Evolutionary conservation across 352 stramenopile species (phyloP), one percentile per base, ranked within the genome.

Genomic region (Pythium periplocum): DNA sequence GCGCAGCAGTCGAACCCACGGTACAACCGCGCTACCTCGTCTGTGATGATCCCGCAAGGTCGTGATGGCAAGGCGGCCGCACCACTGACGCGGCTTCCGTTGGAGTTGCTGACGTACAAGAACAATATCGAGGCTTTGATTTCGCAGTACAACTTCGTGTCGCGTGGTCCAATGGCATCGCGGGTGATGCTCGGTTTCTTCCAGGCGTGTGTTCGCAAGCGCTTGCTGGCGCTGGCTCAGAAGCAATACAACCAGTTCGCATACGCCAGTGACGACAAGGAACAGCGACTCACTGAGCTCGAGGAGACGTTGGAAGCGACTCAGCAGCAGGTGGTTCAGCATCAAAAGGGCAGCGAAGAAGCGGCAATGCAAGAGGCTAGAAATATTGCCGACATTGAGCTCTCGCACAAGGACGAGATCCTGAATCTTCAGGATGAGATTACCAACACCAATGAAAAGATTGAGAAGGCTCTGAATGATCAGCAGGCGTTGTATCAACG

Each of bases 121-220:
- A 86, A 69, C 55, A 90, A 90, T 37, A 39, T 90, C 3, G 80
- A 90, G 43, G 80, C 80, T 7, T 79, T 90, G 71, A 62, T 87
- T 9, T 90, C 80, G 2, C 80, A 90, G 53, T 90, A 88, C 61
- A 75, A 86, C 47, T 90, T 90, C 38, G 61, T 90, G 10, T 70
- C 80, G 9, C 77, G 77, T 31, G 80, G 80, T 0, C 75, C 77
- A 36, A 66, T 80, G 11, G 61, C 68, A 33, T 59, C 73, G 3
- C 71, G 61, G 26, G 66, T 87, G 7, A 40, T 90, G 30, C 70
- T 80, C 8, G 75, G 68, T 1, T 87, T 90, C 57, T 76, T 86
- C 40, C 69, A 82, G 40, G 72, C 57, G 2, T 67, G 75, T 2
- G 75, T 90, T 30, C 68, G 73, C 8, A 69, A 54, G 26, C 75